phyloP scores from a whole-genome alignment of 208 protist species.

The Trypanosoma congolense region DNA sequence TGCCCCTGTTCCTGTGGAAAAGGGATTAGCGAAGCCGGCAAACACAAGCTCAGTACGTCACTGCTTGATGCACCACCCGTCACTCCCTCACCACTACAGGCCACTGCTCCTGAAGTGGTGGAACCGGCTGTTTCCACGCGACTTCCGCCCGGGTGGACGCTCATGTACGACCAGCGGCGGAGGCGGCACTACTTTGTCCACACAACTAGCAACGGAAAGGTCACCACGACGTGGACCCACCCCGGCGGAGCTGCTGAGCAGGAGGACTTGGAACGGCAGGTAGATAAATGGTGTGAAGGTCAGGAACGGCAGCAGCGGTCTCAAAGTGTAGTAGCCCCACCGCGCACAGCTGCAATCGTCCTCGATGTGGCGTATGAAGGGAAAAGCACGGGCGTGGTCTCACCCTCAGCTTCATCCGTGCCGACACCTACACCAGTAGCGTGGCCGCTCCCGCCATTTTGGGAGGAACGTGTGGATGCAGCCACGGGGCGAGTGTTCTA shows the following conservation, averaged over 20 bases:
- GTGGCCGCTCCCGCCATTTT: conserved; percentile 24
- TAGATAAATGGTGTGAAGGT: conserved; percentile 29
- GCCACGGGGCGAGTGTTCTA: conserved; percentile 29
- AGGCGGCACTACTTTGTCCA: conserved; percentile 62
- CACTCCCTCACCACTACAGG: background rate
- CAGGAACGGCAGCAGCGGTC: conserved; percentile 11
- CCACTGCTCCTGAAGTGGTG: conserved; percentile 2
- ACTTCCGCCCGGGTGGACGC: conserved; percentile 48
- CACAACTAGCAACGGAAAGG: conserved; percentile 27
- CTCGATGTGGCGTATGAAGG: too few species aligned
- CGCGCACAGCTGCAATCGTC: too few species aligned
- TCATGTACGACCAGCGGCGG: conserved; percentile 44
- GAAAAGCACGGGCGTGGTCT: too few species aligned
- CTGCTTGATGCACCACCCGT: background rate
- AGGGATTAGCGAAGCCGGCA: too few species aligned
- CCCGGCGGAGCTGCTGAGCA: conserved; percentile 45
- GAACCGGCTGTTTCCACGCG: conserved; percentile 47
- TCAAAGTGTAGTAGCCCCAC: too few species aligned
- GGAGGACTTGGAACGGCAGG: conserved; percentile 32
- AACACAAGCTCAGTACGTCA: background rate
- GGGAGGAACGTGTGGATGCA: conserved; percentile 47
- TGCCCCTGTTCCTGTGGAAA: too few species aligned
- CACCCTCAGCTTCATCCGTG: too few species aligned
- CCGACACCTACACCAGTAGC: too few species aligned
- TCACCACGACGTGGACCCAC: conserved; percentile 59